These are phyloP conservation scores for Linnemannia hyalina DNA, from an alignment of 192 early-diverging fungal genomes.

Conservation along the genomic window DNA sequence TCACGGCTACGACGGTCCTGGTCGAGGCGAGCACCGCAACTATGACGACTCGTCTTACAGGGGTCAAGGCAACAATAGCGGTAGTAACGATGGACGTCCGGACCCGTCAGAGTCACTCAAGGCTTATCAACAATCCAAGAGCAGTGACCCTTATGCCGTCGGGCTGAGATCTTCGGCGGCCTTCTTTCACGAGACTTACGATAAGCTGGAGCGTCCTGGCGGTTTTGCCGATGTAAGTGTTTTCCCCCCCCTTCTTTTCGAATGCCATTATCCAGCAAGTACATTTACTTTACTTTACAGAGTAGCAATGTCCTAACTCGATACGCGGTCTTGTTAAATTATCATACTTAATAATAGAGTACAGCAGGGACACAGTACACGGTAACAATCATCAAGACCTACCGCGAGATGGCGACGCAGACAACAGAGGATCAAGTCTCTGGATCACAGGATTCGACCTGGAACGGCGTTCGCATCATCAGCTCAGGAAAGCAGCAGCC, in stretches of 20 bases:
- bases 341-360: constrained; percentile 7
- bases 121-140: constrained; percentile 28
- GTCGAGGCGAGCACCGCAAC: background rate
- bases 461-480: constrained; percentile 26
- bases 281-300: background rate
- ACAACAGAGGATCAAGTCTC: constrained; percentile 43
- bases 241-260: background rate
- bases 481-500: background rate
- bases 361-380: constrained; percentile 18
- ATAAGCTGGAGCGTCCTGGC: constrained; percentile 22
- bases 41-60: background rate
- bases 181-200: constrained; percentile 27
- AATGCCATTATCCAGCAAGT: background rate
- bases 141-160: constrained; percentile 19
- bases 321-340: background rate
- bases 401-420: constrained; percentile 46
- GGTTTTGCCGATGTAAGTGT: constrained; percentile 34
- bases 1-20: background rate
- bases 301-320: background rate
- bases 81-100: background rate
- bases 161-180: constrained; percentile 14
- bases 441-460: constrained; percentile 7
- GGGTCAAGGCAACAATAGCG: background rate
- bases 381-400: constrained; percentile 22
- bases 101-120: constrained; percentile 24